These are phyloP conservation scores for Penicillium polonicum DNA, from an alignment of 2,329 filamentous ascomycete genomes.

Conservation along the genomic window DNA sequence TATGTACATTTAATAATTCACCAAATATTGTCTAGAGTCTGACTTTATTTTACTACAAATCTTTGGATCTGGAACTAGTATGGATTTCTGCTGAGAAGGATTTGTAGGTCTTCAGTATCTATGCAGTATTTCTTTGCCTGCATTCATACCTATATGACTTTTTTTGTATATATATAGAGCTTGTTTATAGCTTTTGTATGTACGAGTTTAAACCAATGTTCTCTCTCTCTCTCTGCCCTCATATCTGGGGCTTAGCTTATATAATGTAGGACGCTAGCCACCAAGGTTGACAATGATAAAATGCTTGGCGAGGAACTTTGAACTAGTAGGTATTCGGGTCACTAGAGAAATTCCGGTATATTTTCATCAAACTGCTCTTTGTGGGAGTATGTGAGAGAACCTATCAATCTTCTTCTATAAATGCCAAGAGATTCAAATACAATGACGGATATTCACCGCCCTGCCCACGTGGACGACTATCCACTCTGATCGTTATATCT, in stretches of 20 bases:
- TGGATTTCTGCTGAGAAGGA: neutral
- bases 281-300: neutral
- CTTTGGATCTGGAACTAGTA: too few relatives aligned
- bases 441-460: constrained; percentile 1
- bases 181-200: too few relatives aligned
- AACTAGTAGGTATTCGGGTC: neutral
- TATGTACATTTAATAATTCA: neutral
- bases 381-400: neutral
- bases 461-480: neutral
- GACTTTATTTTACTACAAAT: neutral
- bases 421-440: constrained; percentile 3
- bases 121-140: neutral
- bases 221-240: neutral
- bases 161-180: neutral
- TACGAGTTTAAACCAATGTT: neutral
- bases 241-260: neutral
- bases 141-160: neutral
- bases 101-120: neutral
- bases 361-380: neutral
- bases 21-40: too few relatives aligned
- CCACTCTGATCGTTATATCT: neutral
- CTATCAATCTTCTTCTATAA: neutral
- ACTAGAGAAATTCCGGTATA: neutral
- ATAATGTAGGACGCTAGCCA: neutral
- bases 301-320: neutral